Conservation (phyloP, 164 flowering plant genomes). For the Magnolia kwangsiensis region DNA sequence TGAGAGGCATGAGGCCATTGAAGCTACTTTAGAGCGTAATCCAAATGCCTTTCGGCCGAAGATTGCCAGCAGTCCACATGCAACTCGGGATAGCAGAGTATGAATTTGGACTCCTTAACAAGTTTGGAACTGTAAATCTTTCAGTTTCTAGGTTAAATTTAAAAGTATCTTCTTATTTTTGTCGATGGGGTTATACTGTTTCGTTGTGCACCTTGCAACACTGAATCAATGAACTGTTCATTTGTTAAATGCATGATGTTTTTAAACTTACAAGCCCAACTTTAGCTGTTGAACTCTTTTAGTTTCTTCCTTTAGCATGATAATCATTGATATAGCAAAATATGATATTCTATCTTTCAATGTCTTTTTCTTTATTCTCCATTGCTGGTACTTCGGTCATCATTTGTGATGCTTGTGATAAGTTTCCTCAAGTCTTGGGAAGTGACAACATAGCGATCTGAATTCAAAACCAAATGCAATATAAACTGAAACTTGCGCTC, state of each 20-base stretch:
- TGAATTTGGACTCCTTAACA: slow-evolving; percentile 4
- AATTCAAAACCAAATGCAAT: no score
- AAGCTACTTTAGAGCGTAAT: slow-evolving; percentile 85
- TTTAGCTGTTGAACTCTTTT: neutral
- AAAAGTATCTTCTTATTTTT: neutral
- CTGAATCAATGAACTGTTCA: neutral
- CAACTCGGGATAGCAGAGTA: slow-evolving; percentile 65
- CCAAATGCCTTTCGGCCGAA: slow-evolving; percentile 96
- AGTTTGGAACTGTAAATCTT: neutral
- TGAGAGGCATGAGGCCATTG: slow-evolving; percentile 85
- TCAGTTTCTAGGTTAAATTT: neutral
- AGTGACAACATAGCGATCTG: no score
- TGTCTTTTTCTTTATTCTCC: no score
- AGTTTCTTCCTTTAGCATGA: no score
- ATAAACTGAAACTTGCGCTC: no score
- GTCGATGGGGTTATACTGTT: neutral
- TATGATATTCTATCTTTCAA: no score
- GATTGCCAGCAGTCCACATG: slow-evolving; percentile 92
- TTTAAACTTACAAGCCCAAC: neutral
- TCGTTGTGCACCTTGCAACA: neutral
- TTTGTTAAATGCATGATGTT: neutral
- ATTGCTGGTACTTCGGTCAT: no score
- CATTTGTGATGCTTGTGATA: no score
- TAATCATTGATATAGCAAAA: no score
- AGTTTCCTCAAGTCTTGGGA: no score